A percentile compares a stretch with the other conserved stretches of the same genome.
Conservation (phyloP, 1,284 basidiomycete genomes). For the Moesziomyces sp. region DNA sequence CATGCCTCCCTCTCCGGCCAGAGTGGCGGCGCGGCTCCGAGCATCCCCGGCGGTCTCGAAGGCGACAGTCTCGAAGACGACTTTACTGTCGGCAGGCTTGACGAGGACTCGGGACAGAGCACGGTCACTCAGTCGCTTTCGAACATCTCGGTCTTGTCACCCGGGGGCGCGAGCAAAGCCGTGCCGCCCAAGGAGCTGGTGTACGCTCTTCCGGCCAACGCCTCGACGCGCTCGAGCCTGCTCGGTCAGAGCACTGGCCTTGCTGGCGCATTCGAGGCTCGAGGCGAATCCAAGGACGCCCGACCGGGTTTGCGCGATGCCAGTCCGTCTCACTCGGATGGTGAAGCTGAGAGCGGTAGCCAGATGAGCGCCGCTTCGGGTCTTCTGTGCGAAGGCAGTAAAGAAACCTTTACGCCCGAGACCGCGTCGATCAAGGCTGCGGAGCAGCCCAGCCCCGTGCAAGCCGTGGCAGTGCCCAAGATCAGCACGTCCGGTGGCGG, state of each 20-base stretch:
- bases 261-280: conserved; percentile 8
- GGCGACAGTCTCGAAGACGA: conserved; percentile 33
- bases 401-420: conserved; percentile 26
- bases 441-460: not conserved
- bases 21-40: not conserved
- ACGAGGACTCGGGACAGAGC: conserved; percentile 25
- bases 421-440: not conserved
- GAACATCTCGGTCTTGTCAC: conserved; percentile 1
- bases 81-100: conserved; percentile 38
- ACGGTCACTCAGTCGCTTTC: conserved; percentile 15
- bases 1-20: conserved; percentile 4
- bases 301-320: conserved; percentile 6
- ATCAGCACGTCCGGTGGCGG: conserved; percentile 28
- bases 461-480: not conserved
- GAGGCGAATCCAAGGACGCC: conserved; percentile 4
- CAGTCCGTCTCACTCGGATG: conserved; percentile 27
- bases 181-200: conserved; percentile 18
- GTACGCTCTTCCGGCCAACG: conserved; percentile 30
- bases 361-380: conserved; percentile 26
- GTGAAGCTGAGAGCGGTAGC: conserved; percentile 15
- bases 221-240: conserved; percentile 34
- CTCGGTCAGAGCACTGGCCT: conserved; percentile 33
- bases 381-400: conserved; percentile 33
- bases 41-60: not conserved
- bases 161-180: conserved; percentile 1